Percentiles rank a stretch among this genome's conserved stretches.
Evolutionary conservation across 176 grass and related monocot genomes (phyloP).

Genomic region (Areca catechu): DNA sequence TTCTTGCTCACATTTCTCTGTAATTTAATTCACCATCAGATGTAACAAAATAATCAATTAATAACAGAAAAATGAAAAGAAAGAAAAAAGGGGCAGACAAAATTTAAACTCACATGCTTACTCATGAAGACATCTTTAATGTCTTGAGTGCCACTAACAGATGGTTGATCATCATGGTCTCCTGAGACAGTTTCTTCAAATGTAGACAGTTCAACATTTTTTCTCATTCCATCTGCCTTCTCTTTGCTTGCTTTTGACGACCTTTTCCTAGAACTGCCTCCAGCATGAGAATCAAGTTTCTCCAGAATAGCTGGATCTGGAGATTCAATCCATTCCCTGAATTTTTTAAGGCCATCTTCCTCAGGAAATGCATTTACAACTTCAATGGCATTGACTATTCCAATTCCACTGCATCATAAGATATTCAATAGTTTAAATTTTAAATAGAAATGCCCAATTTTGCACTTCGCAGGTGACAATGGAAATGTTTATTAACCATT

Average conservation of each 20-base stretch:
- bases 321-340: slow-evolving; percentile 97
- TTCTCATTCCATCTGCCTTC: slow-evolving; percentile 28
- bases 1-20: slow-evolving; percentile 99
- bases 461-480: too few species aligned
- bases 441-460: too few species aligned
- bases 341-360: slow-evolving; percentile 81
- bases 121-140: slow-evolving; percentile 77
- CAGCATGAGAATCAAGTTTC: slow-evolving; percentile 42
- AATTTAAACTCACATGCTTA: slow-evolving; percentile 67
- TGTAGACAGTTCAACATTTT: slow-evolving; percentile 11
- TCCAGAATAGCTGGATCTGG: slow-evolving; percentile 79
- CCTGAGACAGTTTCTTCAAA: slow-evolving; percentile 6
- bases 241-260: slow-evolving; percentile 30
- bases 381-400: slow-evolving; percentile 98
- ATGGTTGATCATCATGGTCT: slow-evolving; percentile 34
- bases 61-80: background rate
- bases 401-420: slow-evolving; percentile 71
- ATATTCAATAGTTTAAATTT: slow-evolving; percentile 9
- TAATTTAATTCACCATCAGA: slow-evolving; percentile 18
- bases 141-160: slow-evolving; percentile 28
- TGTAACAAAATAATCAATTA: slow-evolving; percentile 15
- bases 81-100: slow-evolving; percentile 2
- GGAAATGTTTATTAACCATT: too few species aligned
- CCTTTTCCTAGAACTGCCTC: slow-evolving; percentile 41
- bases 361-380: slow-evolving; percentile 89